Evolutionary conservation across 1,284 basidiomycete genomes (phyloP), one percentile per base, ranked within the genome.

Genomic region (Sporisorium sorghi): DNA sequence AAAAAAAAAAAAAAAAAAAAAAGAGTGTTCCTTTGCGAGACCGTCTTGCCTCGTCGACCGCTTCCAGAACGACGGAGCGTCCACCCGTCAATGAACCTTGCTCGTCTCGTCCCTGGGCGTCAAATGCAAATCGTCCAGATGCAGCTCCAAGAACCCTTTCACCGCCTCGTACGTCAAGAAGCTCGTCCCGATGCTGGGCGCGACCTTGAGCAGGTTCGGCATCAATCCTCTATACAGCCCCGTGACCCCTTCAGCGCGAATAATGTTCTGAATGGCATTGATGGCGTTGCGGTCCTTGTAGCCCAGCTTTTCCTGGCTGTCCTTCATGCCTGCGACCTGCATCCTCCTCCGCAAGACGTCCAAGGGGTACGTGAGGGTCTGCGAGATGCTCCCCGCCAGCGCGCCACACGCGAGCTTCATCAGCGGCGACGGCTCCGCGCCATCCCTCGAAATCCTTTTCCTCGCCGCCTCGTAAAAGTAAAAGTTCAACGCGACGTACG

Each of bases 311-410:
- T 73, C 66, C 30, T 68, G 60, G 59, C 88, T 87, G 42, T 87
- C 87, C 68, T 88, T 86, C 90, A 97, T 91, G 1, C 95, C 96
- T 1, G 91, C 90, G 59, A 96, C 93, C 85, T 99, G 96, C 91
- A 99, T 94, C 86, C 97, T 94, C 52, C 96, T 88, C 43, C 96
- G 88, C 56, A 98, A 86, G 1, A 98, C 93, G 84, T 99, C 96
- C 80, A 97, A 92, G 0, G 96, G 96, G 83, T 97, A 97, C 8
- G 96, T 98, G 78, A 97, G 86, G 35, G 94, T 93, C 85, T 98
- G 93, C 30, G 92, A 93, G 77, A 97, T 91, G 21, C 90, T 85
- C 2, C 88, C 88, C 0, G 88, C 87, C 6, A 87, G 64, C 0
- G 86, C 87, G 12, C 88, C 88, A 60, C 87, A 87, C 0, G 69